phyloP scores from a whole-genome alignment of 495 filamentous ascomycete genomes.

The Penicillium robsamsonii region DNA sequence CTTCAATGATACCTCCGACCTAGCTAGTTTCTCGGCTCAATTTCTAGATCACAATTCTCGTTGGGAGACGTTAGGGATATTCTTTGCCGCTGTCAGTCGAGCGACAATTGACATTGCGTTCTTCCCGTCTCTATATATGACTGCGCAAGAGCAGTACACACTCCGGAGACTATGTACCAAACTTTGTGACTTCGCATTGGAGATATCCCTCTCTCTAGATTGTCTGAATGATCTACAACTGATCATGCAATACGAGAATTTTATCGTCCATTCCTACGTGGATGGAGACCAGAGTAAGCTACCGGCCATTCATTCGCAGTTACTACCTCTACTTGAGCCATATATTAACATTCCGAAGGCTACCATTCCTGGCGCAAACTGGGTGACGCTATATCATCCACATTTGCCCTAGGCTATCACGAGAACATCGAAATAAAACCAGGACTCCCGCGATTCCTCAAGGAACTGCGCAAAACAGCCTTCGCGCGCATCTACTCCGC shows the following conservation, averaged over 20 bases:
- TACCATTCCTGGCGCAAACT: slow-evolving; percentile 46
- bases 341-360: slow-evolving; percentile 24
- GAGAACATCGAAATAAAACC: slow-evolving; percentile 36
- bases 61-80: slow-evolving; percentile 45
- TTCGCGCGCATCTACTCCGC: slow-evolving; percentile 44
- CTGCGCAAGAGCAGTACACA: slow-evolving; percentile 26
- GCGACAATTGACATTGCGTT: slow-evolving; percentile 36
- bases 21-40: slow-evolving; percentile 32
- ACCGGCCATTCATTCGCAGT: background rate
- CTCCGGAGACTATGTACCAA: slow-evolving; percentile 31
- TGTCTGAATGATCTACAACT: slow-evolving; percentile 46
- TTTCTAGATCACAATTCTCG: slow-evolving; percentile 35
- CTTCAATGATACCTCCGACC: slow-evolving; percentile 20
- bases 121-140: slow-evolving; percentile 33
- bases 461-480: slow-evolving; percentile 35
- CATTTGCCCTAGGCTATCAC: slow-evolving; percentile 45
- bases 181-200: slow-evolving; percentile 33
- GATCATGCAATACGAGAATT: slow-evolving; percentile 46
- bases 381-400: slow-evolving; percentile 42
- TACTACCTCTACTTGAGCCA: background rate
- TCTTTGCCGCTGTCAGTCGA: slow-evolving; percentile 38
- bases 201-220: slow-evolving; percentile 42
- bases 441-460: slow-evolving; percentile 33
- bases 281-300: slow-evolving; percentile 45
- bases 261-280: slow-evolving; percentile 45